These are phyloP conservation scores for Aspergillus flavus DNA, from an alignment of 2,329 filamentous ascomycete genomes.

Conservation along the genomic window DNA sequence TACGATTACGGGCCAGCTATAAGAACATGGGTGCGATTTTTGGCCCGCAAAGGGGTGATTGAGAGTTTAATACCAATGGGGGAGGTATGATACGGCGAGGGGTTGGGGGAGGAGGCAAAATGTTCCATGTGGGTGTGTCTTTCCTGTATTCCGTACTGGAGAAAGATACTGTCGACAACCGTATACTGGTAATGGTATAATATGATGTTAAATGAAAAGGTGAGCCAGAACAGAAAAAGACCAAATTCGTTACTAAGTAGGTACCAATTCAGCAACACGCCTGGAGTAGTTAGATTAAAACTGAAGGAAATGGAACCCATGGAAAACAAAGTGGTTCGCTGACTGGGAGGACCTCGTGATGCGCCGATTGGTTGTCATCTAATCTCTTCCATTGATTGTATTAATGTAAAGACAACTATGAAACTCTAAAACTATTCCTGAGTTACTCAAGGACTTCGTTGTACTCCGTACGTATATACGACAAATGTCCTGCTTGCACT, in stretches of 20 bases:
- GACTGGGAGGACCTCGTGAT: conserved; percentile 16
- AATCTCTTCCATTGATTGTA: neutral
- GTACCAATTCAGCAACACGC: neutral
- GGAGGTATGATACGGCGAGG: neutral
- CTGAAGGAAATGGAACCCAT: too few relatives aligned
- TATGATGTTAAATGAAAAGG: neutral
- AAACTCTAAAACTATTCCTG: neutral
- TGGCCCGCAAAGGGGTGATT: conserved; percentile 69
- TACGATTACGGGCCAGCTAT: conserved; percentile 71
- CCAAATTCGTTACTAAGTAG: neutral
- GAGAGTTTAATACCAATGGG: conserved; percentile 27
- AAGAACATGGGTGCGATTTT: conserved; percentile 67
- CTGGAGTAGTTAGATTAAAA: neutral
- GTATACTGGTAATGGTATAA: neutral
- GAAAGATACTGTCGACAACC: neutral
- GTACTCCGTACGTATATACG: neutral
- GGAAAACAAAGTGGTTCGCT: too few relatives aligned
- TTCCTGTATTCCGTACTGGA: neutral
- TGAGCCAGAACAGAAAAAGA: neutral
- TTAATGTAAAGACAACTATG: neutral
- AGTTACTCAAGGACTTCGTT: too few relatives aligned
- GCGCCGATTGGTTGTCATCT: conserved; percentile 23
- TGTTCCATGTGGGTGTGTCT: too few relatives aligned
- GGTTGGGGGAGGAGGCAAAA: too few relatives aligned
- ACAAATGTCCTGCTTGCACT: neutral